Percentiles rank a stretch among this genome's conserved stretches.
phyloP scores from a whole-genome alignment of 2,329 filamentous ascomycete species.

The Neopestalotiopsis clavispora region DNA sequence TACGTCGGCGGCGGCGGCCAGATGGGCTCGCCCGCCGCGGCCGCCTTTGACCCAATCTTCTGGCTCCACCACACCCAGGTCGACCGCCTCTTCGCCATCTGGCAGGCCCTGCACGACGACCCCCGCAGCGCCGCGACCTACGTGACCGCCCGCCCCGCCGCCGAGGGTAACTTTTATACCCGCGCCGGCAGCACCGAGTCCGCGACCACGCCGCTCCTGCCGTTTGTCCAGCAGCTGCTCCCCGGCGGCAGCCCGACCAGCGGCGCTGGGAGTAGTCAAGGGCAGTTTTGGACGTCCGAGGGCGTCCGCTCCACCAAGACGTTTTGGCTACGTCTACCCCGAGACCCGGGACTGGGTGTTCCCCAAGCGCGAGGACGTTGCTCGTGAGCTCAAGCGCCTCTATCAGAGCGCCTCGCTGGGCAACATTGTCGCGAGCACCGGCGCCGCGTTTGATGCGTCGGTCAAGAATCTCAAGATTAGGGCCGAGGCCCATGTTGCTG shows the following conservation, averaged over 20 bases:
- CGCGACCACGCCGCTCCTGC: slow-evolving; percentile 25
- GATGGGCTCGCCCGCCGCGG: not conserved
- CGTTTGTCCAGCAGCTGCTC: slow-evolving; percentile 29
- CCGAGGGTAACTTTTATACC: not conserved
- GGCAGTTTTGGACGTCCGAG: slow-evolving; percentile 35
- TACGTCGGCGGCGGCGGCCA: not conserved
- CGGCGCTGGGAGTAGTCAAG: too few relatives aligned
- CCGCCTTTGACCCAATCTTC: slow-evolving; percentile 16
- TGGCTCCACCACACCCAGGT: slow-evolving; percentile 14
- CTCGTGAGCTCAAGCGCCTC: not conserved
- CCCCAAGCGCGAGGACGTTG: not conserved
- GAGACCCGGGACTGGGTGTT: slow-evolving; percentile 31
- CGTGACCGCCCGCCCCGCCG: not conserved
- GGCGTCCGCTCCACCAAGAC: slow-evolving; percentile 28
- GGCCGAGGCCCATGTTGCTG: not conserved
- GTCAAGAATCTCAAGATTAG: not conserved
- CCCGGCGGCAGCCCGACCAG: slow-evolving; percentile 28
- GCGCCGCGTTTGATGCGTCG: not conserved
- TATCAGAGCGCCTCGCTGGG: not conserved
- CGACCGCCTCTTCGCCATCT: slow-evolving; percentile 15
- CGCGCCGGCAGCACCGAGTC: slow-evolving; percentile 16
- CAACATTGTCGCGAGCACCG: not conserved
- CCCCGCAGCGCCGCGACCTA: not conserved
- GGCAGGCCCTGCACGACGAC: slow-evolving; percentile 10
- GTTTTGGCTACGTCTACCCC: slow-evolving; percentile 35